These are phyloP conservation scores for Truncatella angustata DNA, from an alignment of 2,329 filamentous ascomycete species.

Conservation along the genomic window DNA sequence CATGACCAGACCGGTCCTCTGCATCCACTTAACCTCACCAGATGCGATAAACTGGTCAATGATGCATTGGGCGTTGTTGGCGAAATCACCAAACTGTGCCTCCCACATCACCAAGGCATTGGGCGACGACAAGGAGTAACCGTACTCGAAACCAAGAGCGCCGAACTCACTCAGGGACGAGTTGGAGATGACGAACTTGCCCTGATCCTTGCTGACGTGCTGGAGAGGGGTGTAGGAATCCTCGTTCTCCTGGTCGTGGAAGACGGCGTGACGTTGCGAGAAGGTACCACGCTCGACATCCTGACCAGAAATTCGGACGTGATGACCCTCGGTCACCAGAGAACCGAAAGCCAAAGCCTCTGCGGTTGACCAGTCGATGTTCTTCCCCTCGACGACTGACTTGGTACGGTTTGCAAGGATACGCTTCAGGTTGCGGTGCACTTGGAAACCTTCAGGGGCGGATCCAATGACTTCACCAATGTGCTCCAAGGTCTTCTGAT, in stretches of 20 bases:
- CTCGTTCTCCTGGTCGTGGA: conserved; percentile 96
- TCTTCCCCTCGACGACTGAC: conserved; percentile 85
- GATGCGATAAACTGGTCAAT: conserved; percentile 99
- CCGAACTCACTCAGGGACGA: conserved; percentile 74
- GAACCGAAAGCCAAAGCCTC: conserved; percentile 94
- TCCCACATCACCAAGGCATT: conserved; percentile 99
- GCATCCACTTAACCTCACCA: conserved; percentile 97
- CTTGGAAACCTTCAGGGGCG: conserved; percentile 79
- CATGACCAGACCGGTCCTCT: conserved; percentile 94
- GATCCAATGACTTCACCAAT: conserved; percentile 79
- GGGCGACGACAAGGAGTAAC: conserved; percentile 94
- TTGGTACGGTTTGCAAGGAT: conserved; percentile 88
- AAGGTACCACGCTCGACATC: conserved; percentile 99
- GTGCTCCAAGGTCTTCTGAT: conserved; percentile 69
- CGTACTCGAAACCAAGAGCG: conserved; percentile 95
- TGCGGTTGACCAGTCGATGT: conserved; percentile 96
- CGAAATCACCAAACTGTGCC: conserved; percentile 98
- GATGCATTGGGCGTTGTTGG: conserved; percentile 98
- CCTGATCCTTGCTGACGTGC: conserved; percentile 86
- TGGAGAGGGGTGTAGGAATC: conserved; percentile 90
- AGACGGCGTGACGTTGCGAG: conserved; percentile 93
- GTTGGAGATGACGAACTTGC: conserved; percentile 94
- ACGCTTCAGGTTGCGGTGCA: conserved; percentile 96
- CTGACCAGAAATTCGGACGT: conserved; percentile 96
- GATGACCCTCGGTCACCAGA: conserved; percentile 88